These are phyloP conservation scores for Paramecium octaurelia DNA, from an alignment of 73 alveolate genomes.

Conservation along the genomic window DNA sequence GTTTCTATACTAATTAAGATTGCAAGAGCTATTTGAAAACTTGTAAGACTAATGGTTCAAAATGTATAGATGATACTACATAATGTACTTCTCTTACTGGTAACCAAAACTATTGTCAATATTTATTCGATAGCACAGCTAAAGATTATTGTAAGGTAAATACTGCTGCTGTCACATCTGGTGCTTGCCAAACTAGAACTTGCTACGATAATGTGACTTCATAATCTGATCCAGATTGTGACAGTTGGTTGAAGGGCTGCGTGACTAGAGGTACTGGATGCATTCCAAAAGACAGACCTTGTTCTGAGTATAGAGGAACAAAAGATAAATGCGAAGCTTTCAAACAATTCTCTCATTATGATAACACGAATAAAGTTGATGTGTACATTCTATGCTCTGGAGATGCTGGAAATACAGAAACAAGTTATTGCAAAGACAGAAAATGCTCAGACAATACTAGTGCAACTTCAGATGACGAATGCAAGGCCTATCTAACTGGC, in stretches of 20 bases:
- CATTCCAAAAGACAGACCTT: background rate
- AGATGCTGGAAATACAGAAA: background rate
- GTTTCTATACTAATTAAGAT: background rate
- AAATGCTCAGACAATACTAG: background rate
- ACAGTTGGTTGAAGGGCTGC: background rate
- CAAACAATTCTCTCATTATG: background rate
- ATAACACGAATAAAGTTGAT: background rate
- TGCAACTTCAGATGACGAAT: background rate
- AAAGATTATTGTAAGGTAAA: background rate
- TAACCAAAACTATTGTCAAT: background rate
- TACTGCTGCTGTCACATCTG: background rate
- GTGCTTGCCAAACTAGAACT: background rate
- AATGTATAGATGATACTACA: background rate
- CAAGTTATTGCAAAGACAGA: background rate
- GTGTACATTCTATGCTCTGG: background rate
- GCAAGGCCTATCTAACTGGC: background rate
- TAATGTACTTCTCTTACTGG: background rate
- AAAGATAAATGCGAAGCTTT: background rate
- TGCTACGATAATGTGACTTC: background rate
- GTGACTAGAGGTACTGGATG: conserved; percentile 28
- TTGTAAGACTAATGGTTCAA: background rate
- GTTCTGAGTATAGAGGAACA: background rate
- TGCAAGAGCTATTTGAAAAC: background rate
- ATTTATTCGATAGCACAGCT: background rate
- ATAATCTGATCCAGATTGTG: background rate